Evolutionary conservation across 2,329 filamentous ascomycete species (phyloP), one percentile per base, ranked within the genome.

Genomic region (Neonectria hederae): DNA sequence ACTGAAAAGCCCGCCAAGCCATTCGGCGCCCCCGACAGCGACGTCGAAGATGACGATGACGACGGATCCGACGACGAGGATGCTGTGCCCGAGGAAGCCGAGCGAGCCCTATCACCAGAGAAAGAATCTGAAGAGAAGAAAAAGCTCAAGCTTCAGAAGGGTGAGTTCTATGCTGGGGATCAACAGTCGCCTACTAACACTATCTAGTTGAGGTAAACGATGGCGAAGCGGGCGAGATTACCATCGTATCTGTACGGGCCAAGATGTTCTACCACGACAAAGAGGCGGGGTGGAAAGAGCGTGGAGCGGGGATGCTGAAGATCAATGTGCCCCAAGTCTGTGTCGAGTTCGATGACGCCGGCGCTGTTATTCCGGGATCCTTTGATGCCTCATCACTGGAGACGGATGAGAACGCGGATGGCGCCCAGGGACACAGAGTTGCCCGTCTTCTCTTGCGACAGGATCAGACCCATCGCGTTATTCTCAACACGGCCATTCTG

Each of bases 401-500:
- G 54, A 78, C 83, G 3, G 81, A 84, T 19, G 80, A 82, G 2
- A 74, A 69, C 4, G 72, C 70, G 21, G 75, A 72, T 42, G 71
- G 68, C 2, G 53, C 63, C 8, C 67, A 71, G 62, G 69, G 71
- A 19, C 78, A 82, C 55, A 85, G 85, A 68, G 82, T 87, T 61
- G 85, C 90, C 24, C 91, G 95, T 45, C 87, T 98, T 69, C 87
- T 98, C 65, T 94, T 97, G 89, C 90, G 95, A 19, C 93, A 97
- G 70, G 94, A 97, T 74, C 93, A 94, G 65, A 96, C 93, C 1
- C 89, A 94, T 73, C 88, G 93, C 22, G 89, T 98, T 58, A 90
- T 97, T 66, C 83, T 98, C 54, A 98, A 98, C 80, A 93, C 92
- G 1, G 88, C 90, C 1, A 85, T 98, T 63, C 87, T 93, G 64